Base-by-base conservation (phyloP, 768 basidiomycete species). In the Guyanaporus albipodus region DNA sequence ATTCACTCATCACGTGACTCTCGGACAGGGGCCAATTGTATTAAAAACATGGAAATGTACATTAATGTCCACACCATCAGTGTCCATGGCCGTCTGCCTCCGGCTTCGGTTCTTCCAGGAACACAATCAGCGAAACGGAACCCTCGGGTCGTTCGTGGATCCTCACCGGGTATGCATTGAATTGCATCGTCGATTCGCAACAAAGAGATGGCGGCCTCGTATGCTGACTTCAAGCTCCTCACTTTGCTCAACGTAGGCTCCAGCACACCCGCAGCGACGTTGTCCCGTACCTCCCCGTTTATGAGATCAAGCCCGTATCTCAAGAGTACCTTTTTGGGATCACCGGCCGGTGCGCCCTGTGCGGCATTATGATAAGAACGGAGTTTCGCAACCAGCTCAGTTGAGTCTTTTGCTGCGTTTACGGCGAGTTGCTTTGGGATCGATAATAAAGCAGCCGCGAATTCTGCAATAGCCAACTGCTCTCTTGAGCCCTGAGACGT, bases 401-500 rank as follows among this genome's bases (percentile, higher is more conserved):
- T 98, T 29, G 94, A 92, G 64, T 99, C 96, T 62, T 98, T 98
- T 32, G 96, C 96, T 33, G 96, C 96, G 64, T 99, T 99, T 42
- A 98, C 89, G 3, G 96, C 86, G 27, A 99, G 84, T 17, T 87
- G 92, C 71, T 98, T 98, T 37, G 96, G 96, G 57, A 99, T 99
- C 14, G 93, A 80, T 33, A 99, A 75, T 46, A 99, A 76, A 11
- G 96, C 88, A 50, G 77, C 75, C 18, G 96, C 96, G 65, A 99
- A 99, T 67, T 99, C 96, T n/a, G 94, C 96, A 60, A 99, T 97
- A 17, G 96, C 96, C 42, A 99, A 75, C 66, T 99, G 96, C 70
- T 99, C 96, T 56, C 96, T 79, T 18, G 96, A 99, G 38, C 95
- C 96, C 95, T 97, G 62, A 44, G 52, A 38, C 54, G 21, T 36